These are phyloP conservation scores for Lepraria neglecta DNA, from an alignment of 495 filamentous ascomycete genomes.

Conservation along the genomic window DNA sequence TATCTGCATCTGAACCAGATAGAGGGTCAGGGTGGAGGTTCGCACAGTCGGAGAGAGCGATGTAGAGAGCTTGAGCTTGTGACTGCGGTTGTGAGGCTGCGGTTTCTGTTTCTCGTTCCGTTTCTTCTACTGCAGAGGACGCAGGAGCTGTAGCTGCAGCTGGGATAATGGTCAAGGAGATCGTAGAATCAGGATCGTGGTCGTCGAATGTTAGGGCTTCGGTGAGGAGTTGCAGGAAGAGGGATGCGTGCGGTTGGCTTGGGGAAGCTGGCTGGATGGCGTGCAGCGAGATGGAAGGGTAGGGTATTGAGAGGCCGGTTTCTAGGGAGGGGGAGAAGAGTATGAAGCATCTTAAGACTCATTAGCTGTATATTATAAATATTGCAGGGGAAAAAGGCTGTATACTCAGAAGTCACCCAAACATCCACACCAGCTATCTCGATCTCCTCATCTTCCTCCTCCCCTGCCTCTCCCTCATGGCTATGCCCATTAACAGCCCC, in stretches of 20 bases:
- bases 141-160: background rate
- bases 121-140: background rate
- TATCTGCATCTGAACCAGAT: slow-evolving; percentile 46
- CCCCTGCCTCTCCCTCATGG: slow-evolving; percentile 25
- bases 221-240: slow-evolving; percentile 26
- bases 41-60: slow-evolving; percentile 76
- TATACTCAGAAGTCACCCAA: slow-evolving; percentile 75
- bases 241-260: slow-evolving; percentile 33
- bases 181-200: slow-evolving; percentile 52
- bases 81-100: slow-evolving; percentile 30
- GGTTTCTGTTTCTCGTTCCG: background rate
- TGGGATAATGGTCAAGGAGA: slow-evolving; percentile 72
- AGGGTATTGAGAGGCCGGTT: slow-evolving; percentile 72
- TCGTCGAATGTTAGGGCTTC: slow-evolving; percentile 53
- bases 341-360: slow-evolving; percentile 39
- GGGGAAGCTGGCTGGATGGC: slow-evolving; percentile 62
- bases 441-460: slow-evolving; percentile 40
- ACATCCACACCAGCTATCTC: slow-evolving; percentile 53
- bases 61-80: slow-evolving; percentile 53
- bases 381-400: slow-evolving; percentile 7
- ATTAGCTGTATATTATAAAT: slow-evolving; percentile 9
- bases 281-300: slow-evolving; percentile 82
- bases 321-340: slow-evolving; percentile 57
- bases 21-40: slow-evolving; percentile 81
- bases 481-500: slow-evolving; percentile 21